Evolutionary conservation across 768 basidiomycete genomes (phyloP), one percentile per base, ranked within the genome.

Genomic region (Agaricus blazei): DNA sequence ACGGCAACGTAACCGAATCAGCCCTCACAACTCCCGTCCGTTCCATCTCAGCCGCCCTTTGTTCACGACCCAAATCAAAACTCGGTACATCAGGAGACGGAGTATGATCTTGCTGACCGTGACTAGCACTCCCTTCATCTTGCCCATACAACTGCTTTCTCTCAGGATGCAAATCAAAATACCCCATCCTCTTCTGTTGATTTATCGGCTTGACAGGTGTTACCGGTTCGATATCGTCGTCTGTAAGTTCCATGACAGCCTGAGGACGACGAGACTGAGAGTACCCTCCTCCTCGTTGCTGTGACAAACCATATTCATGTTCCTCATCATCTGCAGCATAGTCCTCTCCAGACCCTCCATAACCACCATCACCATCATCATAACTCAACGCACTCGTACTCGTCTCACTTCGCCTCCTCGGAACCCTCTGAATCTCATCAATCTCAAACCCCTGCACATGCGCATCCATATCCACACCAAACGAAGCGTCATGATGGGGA

Each of bases 161-260:
- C 44, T 90, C 88, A 9, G 88, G 88, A 65, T 91, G 88, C 12
- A 89, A 62, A 65, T 90, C 88, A 64, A 91, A 91, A 66, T 91
- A 91, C 0, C 87, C 85, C 27, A 83, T 50, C 15, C 86, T 77
- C 44, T 74, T 68, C 60, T 75, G 74, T 45, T 68, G 63, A 47
- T 67, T 68, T 3, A 71, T 69, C 40, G 66, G 65, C n/a, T 67
- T 65, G 26, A 69, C 65, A 12, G 63, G 63, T 45, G 67, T 45
- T 8, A 63, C 60, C 3, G 61, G 52, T 34, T 63, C 63, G n/a
- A 57, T 47, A 28, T 61, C 57, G 19, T 62, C 50, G 19, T 62
- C 50, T 1, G 4, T 38, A 11, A 4, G 50, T 27, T 51, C 36
- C 24, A 31, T n/a, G n/a, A 26, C 1, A 42, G 51, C 44, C 44